Conservation (phyloP, 352 stramenopile genomes). For the Bremia lactucae region DNA sequence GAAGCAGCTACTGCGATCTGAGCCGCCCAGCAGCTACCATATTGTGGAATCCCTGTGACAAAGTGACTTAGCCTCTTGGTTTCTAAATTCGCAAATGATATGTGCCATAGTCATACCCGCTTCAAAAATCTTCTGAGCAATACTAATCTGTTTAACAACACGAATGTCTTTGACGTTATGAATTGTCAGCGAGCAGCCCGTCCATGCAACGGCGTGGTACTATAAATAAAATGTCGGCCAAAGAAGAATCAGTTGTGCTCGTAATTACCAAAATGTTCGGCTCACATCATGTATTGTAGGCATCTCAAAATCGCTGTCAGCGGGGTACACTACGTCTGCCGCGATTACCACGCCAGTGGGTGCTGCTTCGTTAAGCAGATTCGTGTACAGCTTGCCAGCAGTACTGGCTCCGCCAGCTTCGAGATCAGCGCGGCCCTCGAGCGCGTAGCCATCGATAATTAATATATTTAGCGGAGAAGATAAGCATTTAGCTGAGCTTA, state of each 20-base stretch:
- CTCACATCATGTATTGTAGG: conserved; percentile 47
- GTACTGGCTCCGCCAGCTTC: conserved; percentile 52
- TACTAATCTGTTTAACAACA: conserved; percentile 64
- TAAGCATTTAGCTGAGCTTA: conserved; percentile 12
- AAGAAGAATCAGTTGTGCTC: background rate
- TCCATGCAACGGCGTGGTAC: conserved; percentile 74
- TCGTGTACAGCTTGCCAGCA: conserved; percentile 56
- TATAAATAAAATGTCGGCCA: conserved; percentile 1
- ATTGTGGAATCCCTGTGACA: conserved; percentile 51
- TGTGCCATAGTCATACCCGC: conserved; percentile 33
- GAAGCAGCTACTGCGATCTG: conserved; percentile 68
- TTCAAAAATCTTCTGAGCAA: conserved; percentile 56
- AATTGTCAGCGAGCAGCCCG: conserved; percentile 65
- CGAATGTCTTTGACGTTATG: conserved; percentile 42
- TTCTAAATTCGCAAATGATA: background rate
- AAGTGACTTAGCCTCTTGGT: conserved; percentile 1
- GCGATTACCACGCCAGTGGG: conserved; percentile 30
- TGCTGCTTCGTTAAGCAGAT: conserved; percentile 51
- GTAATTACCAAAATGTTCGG: background rate
- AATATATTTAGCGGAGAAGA: conserved; percentile 45
- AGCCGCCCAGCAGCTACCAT: conserved; percentile 71
- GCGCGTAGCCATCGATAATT: conserved; percentile 74
- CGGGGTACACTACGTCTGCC: conserved; percentile 56
- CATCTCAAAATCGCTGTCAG: conserved; percentile 49
- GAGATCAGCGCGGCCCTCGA: conserved; percentile 52